Percentiles rank a stretch among this genome's conserved stretches.
phyloP scores from a whole-genome alignment of 192 early-diverging fungal genomes.

The Coemansia sp. region DNA sequence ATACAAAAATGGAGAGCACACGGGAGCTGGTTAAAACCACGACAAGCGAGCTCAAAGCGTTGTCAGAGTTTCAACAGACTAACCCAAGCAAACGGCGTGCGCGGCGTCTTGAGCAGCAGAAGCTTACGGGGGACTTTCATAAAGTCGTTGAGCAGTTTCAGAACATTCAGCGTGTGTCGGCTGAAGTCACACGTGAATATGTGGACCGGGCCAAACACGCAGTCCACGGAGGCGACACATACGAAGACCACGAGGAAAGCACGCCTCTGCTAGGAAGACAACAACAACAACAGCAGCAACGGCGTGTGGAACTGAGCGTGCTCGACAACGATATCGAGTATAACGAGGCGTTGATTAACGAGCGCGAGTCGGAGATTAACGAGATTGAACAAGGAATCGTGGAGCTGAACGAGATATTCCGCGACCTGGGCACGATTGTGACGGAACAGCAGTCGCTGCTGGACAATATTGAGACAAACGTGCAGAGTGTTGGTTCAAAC shows the following conservation, averaged over 20 bases:
- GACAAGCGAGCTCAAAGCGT: slow-evolving; percentile 68
- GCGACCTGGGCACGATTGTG: slow-evolving; percentile 94
- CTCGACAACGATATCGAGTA: slow-evolving; percentile 91
- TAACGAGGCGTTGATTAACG: slow-evolving; percentile 90
- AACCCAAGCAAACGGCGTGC: slow-evolving; percentile 44
- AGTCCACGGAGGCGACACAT: slow-evolving; percentile 1
- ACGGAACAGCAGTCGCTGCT: slow-evolving; percentile 93
- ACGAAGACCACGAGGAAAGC: slow-evolving; percentile 20
- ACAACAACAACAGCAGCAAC: slow-evolving; percentile 9
- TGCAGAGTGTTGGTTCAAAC: slow-evolving; percentile 75
- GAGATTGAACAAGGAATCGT: slow-evolving; percentile 91
- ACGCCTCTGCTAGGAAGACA: slow-evolving; percentile 22
- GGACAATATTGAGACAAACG: slow-evolving; percentile 94
- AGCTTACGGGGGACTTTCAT: slow-evolving; percentile 93
- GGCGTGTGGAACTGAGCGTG: slow-evolving; percentile 63
- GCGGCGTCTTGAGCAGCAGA: slow-evolving; percentile 85
- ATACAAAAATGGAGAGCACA: slow-evolving; percentile 73
- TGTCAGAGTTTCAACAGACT: slow-evolving; percentile 59
- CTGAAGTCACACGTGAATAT: slow-evolving; percentile 79
- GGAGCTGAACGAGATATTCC: slow-evolving; percentile 96
- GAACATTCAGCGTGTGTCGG: slow-evolving; percentile 74
- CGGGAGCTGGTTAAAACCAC: slow-evolving; percentile 78
- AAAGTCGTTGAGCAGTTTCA: slow-evolving; percentile 88
- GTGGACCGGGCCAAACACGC: slow-evolving; percentile 69
- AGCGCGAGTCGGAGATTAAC: slow-evolving; percentile 88